A percentile compares a stretch with the other conserved stretches of the same genome.
These are phyloP conservation scores for Eucalyptus urophylla DNA, from an alignment of 345 rosid species.

Conservation along the genomic window DNA sequence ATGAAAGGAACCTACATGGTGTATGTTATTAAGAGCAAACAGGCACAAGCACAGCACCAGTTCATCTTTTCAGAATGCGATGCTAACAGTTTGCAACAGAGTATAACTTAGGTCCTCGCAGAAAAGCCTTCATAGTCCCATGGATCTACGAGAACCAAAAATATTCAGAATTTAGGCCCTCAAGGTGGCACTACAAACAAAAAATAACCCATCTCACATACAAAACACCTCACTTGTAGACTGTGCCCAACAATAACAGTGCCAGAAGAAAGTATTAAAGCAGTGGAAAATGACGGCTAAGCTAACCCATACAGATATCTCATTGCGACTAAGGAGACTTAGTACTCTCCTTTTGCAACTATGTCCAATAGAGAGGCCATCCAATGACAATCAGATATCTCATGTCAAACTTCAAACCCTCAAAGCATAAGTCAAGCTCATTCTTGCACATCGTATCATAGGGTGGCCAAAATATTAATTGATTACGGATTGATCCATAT, in stretches of 20 bases:
- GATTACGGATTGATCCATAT: not conserved
- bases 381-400: not conserved
- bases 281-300: no score
- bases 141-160: not conserved
- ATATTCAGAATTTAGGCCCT: not conserved
- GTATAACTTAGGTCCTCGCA: not conserved
- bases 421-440: not conserved
- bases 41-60: not conserved
- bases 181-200: not conserved
- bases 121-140: not conserved
- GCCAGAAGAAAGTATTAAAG: no score
- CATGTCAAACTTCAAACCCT: not conserved
- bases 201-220: not conserved
- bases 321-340: no score
- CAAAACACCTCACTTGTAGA: not conserved
- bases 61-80: not conserved
- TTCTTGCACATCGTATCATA: not conserved
- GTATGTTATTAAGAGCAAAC: not conserved
- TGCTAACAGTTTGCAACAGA: not conserved
- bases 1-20: not conserved
- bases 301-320: no score
- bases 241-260: no score
- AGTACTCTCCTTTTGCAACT: no score
- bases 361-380: no score
- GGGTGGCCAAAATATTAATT: not conserved